Conservation (phyloP, 345 rosid species). For the Psidium guajava region DNA sequence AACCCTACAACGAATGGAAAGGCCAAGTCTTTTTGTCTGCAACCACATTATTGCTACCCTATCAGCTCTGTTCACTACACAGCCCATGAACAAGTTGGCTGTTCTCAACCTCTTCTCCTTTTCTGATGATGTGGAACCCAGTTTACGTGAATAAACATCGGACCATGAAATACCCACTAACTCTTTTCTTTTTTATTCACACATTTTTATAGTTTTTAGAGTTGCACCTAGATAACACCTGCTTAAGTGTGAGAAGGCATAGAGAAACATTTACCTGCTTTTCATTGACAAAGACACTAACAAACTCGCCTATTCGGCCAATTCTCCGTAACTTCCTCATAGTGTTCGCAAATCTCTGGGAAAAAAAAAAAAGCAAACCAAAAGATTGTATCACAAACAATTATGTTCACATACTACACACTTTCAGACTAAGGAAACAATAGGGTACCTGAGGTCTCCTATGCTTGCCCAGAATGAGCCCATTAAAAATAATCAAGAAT, state of each 20-base stretch:
- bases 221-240: background rate
- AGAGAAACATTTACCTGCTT: slow-evolving; percentile 57
- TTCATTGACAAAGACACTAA: slow-evolving; percentile 76
- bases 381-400: background rate
- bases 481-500: slow-evolving; percentile 71
- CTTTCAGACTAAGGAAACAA: background rate
- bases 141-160: too few relatives aligned
- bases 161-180: too few relatives aligned
- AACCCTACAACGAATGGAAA: background rate
- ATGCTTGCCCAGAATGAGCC: slow-evolving; percentile 91
- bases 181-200: too few relatives aligned
- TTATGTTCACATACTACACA: background rate
- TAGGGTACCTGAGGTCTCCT: slow-evolving; percentile 72
- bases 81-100: too few relatives aligned
- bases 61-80: too few relatives aligned
- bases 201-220: too few relatives aligned
- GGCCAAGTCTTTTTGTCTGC: background rate
- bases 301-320: slow-evolving; percentile 88
- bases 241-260: background rate
- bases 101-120: too few relatives aligned
- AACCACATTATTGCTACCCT: background rate
- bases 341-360: slow-evolving; percentile 56
- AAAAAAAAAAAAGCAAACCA: background rate
- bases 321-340: slow-evolving; percentile 82
- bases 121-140: too few relatives aligned